phyloP scores from a whole-genome alignment of 768 basidiomycete genomes.

The Lanmaoa pseudosensibilis region DNA sequence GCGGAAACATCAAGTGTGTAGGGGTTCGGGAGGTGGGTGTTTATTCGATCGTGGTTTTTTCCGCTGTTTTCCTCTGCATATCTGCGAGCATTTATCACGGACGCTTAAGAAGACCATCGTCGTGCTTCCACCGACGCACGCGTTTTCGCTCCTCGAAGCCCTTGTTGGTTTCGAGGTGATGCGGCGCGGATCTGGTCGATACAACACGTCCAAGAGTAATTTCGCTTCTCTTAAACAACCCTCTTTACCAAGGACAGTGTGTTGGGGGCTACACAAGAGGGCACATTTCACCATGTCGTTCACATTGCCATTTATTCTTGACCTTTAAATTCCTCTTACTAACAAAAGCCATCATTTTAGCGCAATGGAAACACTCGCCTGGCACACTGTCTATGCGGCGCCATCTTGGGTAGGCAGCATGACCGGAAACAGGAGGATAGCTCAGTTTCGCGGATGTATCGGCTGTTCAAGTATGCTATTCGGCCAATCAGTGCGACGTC shows the following conservation, averaged over 20 bases:
- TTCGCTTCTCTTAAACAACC: conserved; percentile 78
- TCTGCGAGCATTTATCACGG: conserved; percentile 39
- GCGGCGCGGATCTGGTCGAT: conserved; percentile 68
- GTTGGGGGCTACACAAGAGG: conserved; percentile 88
- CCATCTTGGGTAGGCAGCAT: conserved; percentile 71
- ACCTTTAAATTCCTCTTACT: conserved; percentile 19
- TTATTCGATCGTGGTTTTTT: conserved; percentile 9
- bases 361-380: conserved; percentile 61
- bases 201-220: conserved; percentile 87
- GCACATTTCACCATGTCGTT: conserved; percentile 50
- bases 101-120: conserved; percentile 92
- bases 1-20: conserved; percentile 26
- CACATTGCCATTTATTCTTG: neutral
- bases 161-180: conserved; percentile 48
- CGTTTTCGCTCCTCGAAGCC: conserved; percentile 46
- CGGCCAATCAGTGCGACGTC: conserved; percentile 60
- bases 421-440: conserved; percentile 40
- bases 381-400: conserved; percentile 81
- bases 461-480: conserved; percentile 83
- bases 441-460: conserved; percentile 47
- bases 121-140: conserved; percentile 63
- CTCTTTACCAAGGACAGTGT: conserved; percentile 67
- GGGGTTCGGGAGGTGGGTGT: conserved; percentile 49
- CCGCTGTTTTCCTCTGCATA: conserved; percentile 1
- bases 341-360: conserved; percentile 35